Evolutionary conservation across 2,329 filamentous ascomycete species (phyloP), one percentile per base, ranked within the genome.

Genomic region (Apiospora marii): DNA sequence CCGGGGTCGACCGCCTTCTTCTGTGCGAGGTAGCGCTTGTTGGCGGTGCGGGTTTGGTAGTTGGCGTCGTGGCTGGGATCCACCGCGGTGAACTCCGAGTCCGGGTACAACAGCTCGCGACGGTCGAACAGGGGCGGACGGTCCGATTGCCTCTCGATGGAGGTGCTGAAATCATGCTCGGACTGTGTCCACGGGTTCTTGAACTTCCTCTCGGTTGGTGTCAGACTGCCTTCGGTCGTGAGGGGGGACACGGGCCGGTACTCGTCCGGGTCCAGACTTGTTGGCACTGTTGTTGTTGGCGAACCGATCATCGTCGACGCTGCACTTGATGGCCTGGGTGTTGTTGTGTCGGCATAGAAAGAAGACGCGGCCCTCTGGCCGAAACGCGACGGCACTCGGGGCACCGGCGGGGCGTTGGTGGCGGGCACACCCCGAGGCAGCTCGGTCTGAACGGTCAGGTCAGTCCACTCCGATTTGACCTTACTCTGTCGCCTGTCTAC

Each of bases 401-500:
- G 68, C 13, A 70, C 30, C 1, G 48, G 48, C 14, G 48, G 68
- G 13, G 48, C 48, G 8, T 58, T 24, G 34, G 68, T 22, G 6
- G 48, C 34, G 8, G 68, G 48, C 22, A 51, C 10, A 19, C 34
- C 67, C 16, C 6, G 48, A 13, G 67, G 27, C 10, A 48, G 41
- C 41, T 44, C 37, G 4, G 68, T 70, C 34, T 70, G 34, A 2
- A 58, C 68, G 34, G 68, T 53, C 2, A 51, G 14, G n/a, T 70
- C 68, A 19, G 68, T 70, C 68, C 68, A 70, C 41, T 70, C 68
- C 22, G 68, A 51, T 22, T 44, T 48, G 3, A 41, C 12, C 13
- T 6, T 12, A 22, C 51, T 58, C 51, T 10, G 22, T 19, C 22
- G 51, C 27, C 22, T 34, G 4, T 22, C 27, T 58, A 5, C 14